Evolutionary conservation across 1,284 basidiomycete genomes (phyloP).

Genomic region (Cutaneotrichosporon daszewskae): DNA sequence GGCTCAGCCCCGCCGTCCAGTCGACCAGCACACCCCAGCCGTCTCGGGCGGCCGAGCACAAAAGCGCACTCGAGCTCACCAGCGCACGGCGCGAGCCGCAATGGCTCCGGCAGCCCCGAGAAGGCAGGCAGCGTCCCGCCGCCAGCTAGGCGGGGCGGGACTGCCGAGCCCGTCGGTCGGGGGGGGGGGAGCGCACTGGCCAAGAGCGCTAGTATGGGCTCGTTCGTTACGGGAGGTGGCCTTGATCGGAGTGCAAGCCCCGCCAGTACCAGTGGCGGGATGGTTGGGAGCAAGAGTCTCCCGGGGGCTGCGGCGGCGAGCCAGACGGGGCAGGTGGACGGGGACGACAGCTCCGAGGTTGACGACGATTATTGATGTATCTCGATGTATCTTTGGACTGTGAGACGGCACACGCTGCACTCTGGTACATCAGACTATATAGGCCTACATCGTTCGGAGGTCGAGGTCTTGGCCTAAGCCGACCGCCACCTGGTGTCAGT

Average conservation of each 20-base stretch:
- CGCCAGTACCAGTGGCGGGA: neutral
- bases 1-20: slow-evolving; percentile 12
- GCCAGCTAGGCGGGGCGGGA: neutral
- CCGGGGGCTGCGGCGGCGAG: neutral
- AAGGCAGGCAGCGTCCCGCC: neutral
- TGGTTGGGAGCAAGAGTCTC: neutral
- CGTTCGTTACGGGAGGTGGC: too few species aligned
- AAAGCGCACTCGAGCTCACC: neutral
- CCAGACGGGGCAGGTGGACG: slow-evolving; percentile 1
- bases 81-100: too few species aligned
- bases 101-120: too few species aligned
- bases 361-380: slow-evolving; percentile 19
- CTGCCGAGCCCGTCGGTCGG: too few species aligned
- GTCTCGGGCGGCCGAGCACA: neutral
- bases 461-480: too few species aligned
- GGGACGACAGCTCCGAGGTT: slow-evolving; percentile 14
- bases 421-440: too few species aligned
- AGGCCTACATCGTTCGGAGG: too few species aligned
- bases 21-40: slow-evolving; percentile 8
- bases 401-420: too few species aligned
- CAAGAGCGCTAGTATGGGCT: too few species aligned
- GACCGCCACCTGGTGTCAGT: neutral
- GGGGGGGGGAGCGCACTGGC: neutral
- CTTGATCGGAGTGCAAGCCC: too few species aligned
- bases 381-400: too few species aligned